Conservation (phyloP, 805 yeast species). For the Suhomyces tanzawaensis region DNA sequence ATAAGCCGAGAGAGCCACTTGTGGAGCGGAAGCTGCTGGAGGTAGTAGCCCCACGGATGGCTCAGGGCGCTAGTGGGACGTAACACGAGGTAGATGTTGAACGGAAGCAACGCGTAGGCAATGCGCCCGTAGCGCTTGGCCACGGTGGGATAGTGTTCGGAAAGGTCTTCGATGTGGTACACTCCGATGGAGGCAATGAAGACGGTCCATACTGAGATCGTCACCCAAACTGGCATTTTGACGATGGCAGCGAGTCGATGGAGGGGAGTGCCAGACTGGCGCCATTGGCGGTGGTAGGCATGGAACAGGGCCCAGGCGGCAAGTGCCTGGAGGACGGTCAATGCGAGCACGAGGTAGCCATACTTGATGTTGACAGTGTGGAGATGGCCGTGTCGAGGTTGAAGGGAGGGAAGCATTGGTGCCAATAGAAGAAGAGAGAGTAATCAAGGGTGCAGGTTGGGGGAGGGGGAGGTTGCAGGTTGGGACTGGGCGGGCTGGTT, state of each 20-base stretch:
- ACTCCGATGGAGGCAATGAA: constrained; percentile 28
- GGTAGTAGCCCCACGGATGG: constrained; percentile 40
- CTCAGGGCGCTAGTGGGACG: constrained; percentile 43
- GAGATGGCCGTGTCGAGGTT: constrained; percentile 46
- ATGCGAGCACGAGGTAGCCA: constrained; percentile 51
- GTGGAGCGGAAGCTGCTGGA: constrained; percentile 56
- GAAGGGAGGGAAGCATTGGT: too few relatives aligned
- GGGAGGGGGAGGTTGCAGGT: too few relatives aligned
- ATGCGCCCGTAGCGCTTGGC: constrained; percentile 63
- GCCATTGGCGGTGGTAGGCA: constrained; percentile 36
- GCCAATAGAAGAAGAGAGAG: too few relatives aligned
- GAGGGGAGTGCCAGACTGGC: constrained; percentile 24
- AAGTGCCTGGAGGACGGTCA: constrained; percentile 41
- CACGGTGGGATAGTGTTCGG: constrained; percentile 32
- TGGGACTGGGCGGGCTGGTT: too few relatives aligned
- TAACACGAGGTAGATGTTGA: constrained; percentile 53
- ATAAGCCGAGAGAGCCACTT: constrained; percentile 70
- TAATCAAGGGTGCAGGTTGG: too few relatives aligned
- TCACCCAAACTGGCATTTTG: constrained; percentile 30
- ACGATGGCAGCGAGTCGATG: constrained; percentile 2
- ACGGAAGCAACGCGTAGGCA: constrained; percentile 55
- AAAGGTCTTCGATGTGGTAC: constrained; percentile 31
- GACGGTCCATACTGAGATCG: constrained; percentile 34
- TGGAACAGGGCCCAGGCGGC: constrained; percentile 32
- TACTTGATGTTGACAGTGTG: constrained; percentile 59